phyloP scores from a whole-genome alignment of 306 rosid species.

The Ochetophila trinervis region DNA sequence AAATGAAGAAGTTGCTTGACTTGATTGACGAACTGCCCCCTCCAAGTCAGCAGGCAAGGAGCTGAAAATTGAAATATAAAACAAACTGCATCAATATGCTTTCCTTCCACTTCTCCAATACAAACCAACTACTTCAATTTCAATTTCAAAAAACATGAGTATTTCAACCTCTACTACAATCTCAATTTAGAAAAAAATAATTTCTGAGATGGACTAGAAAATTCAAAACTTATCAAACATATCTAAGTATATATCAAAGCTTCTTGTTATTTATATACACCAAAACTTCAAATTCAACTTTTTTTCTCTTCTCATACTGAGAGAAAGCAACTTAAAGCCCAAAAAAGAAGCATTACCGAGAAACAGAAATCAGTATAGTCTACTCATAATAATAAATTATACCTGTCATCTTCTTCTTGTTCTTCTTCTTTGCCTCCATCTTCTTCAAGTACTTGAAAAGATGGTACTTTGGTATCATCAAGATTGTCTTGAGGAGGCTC shows the following conservation, averaged over 20 bases:
- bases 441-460: constrained; percentile 26
- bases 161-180: not conserved
- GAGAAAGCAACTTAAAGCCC: not conserved
- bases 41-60: constrained; percentile 93
- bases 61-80: constrained; percentile 42
- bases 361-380: not conserved
- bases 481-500: constrained; percentile 33
- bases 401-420: constrained; percentile 90
- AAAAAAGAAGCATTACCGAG: constrained; percentile 6
- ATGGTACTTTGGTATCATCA: constrained; percentile 32
- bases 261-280: too few species aligned
- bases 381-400: constrained; percentile 6
- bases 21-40: constrained; percentile 87
- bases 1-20: constrained; percentile 67
- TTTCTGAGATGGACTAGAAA: too few species aligned
- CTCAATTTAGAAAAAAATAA: not conserved
- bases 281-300: too few species aligned
- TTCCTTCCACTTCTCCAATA: constrained; percentile 20
- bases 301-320: not conserved
- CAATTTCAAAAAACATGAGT: not conserved
- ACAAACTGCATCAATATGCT: constrained; percentile 17
- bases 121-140: not conserved
- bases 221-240: too few species aligned
- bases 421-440: constrained; percentile 6
- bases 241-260: too few species aligned